These are phyloP conservation scores for Fusarium sacchari DNA, from an alignment of 2,329 filamentous ascomycete species.

Conservation along the genomic window DNA sequence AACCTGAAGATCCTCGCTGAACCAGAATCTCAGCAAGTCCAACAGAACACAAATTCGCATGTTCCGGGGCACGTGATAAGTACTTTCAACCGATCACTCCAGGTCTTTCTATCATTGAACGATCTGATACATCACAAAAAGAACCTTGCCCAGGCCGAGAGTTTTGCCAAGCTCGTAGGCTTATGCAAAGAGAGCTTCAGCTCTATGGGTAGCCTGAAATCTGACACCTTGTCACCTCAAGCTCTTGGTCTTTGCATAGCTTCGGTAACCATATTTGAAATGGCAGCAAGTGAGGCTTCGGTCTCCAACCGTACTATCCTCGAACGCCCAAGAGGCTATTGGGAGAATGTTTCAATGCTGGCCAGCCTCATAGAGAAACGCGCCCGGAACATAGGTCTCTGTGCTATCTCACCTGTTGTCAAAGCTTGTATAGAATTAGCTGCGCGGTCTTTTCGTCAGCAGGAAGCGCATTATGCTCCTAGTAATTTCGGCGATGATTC, in stretches of 20 bases:
- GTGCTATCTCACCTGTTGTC: background rate
- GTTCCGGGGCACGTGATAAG: slow-evolving; percentile 6
- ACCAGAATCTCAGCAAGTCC: accelerated
- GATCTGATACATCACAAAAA: background rate
- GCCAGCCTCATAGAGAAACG: background rate
- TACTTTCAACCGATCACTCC: background rate
- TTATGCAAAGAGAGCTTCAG: background rate
- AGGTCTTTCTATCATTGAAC: background rate
- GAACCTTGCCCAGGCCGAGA: accelerated
- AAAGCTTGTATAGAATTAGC: background rate
- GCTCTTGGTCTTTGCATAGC: background rate
- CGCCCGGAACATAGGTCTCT: background rate
- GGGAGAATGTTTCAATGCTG: background rate
- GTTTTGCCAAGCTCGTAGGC: background rate
- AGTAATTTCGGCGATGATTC: accelerated
- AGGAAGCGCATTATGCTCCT: background rate
- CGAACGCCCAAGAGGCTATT: background rate
- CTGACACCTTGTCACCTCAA: background rate
- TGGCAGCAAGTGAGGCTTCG: background rate
- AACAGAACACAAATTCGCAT: background rate
- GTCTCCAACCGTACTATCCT: accelerated
- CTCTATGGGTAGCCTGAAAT: accelerated
- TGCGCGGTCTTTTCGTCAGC: accelerated
- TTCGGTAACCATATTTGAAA: background rate
- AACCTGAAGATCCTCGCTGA: background rate